Evolutionary conservation across 2,329 filamentous ascomycete genomes (phyloP).

Genomic region (Geosmithia putterillii): DNA sequence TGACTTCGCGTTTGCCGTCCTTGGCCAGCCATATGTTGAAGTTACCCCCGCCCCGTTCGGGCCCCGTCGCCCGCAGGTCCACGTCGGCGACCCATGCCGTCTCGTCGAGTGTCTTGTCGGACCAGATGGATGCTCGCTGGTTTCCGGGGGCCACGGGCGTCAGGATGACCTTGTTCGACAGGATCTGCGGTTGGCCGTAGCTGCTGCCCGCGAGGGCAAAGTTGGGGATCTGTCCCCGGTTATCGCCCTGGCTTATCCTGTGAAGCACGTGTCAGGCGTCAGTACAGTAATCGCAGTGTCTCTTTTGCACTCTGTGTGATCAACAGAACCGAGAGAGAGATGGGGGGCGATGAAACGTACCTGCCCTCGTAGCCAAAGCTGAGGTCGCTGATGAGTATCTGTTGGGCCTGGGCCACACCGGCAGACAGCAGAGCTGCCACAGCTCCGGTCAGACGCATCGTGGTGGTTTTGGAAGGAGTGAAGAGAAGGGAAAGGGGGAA

Average conservation of each 20-base stretch:
- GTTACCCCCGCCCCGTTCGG: conserved; percentile 77
- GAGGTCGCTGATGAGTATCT: conserved; percentile 52
- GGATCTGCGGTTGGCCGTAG: conserved; percentile 37
- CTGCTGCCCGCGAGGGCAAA: conserved; percentile 43
- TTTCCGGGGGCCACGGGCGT: conserved; percentile 83
- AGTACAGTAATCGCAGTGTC: neutral
- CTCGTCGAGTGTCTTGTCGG: conserved; percentile 47
- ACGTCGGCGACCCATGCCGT: conserved; percentile 73
- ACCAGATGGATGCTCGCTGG: conserved; percentile 74
- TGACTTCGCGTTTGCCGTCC: conserved; percentile 52
- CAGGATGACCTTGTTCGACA: conserved; percentile 85
- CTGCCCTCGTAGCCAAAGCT: conserved; percentile 64
- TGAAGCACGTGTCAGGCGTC: conserved; percentile 1
- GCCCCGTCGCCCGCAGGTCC: conserved; percentile 77
- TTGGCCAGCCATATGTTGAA: conserved; percentile 86
- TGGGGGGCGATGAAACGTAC: conserved; percentile 22
- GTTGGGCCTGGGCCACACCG: conserved; percentile 46
- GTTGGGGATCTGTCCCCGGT: conserved; percentile 34
- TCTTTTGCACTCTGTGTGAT: neutral
- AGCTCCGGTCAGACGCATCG: conserved; percentile 30
- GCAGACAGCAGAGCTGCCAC: conserved; percentile 30
- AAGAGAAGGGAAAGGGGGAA: neutral
- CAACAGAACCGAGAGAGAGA: neutral
- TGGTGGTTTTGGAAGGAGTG: conserved; percentile 10
- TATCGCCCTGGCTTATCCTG: conserved; percentile 53